Evolutionary conservation across 164 flowering plant genomes (phyloP).

Genomic region (Echeveria elegans): DNA sequence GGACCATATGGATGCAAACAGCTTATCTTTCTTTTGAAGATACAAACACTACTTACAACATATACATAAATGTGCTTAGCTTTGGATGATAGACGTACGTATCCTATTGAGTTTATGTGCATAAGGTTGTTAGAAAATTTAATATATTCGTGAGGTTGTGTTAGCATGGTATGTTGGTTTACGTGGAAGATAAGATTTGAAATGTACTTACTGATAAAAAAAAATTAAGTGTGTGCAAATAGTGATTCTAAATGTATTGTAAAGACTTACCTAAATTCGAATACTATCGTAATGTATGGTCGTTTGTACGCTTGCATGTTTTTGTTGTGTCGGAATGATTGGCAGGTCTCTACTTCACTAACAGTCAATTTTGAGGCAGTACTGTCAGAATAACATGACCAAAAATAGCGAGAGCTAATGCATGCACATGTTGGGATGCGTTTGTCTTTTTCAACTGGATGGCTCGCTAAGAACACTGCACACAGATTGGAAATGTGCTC

Average conservation of each 20-base stretch:
- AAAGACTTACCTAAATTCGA: not conserved
- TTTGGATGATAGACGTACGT: not conserved
- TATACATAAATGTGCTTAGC: not conserved
- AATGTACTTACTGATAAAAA: not conserved
- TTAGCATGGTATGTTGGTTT: not conserved
- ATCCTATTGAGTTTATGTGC: not conserved
- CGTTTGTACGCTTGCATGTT: not conserved
- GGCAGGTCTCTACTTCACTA: too few species aligned
- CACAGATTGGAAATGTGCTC: too few species aligned
- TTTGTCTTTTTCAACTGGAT: too few species aligned
- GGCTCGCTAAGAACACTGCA: too few species aligned
- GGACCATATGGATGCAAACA: conserved; percentile 1
- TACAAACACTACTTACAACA: not conserved
- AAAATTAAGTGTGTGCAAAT: not conserved
- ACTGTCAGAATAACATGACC: too few species aligned
- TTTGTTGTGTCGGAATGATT: too few species aligned
- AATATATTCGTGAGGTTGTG: not conserved
- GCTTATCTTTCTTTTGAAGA: not conserved
- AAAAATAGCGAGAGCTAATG: too few species aligned
- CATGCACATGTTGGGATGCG: too few species aligned
- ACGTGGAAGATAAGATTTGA: not conserved
- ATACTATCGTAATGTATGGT: not conserved
- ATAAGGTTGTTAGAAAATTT: not conserved
- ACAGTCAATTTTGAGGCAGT: too few species aligned
- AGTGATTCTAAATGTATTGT: not conserved